Evolutionary conservation across 164 flowering plant genomes (phyloP), one percentile per base, ranked within the genome.

Genomic region (Amborella trichopoda): DNA sequence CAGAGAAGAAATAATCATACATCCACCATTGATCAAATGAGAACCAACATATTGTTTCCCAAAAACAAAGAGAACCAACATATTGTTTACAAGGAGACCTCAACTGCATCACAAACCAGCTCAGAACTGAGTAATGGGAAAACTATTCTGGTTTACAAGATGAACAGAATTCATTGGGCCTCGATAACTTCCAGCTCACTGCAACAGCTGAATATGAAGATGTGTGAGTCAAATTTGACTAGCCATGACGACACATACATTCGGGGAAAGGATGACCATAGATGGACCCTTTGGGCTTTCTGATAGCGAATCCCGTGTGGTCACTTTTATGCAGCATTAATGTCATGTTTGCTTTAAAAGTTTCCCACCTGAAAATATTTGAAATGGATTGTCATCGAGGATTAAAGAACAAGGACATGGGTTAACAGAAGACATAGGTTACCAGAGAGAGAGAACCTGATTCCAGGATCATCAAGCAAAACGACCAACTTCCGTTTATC

Each of bases 241-340:
- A 41, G 34, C 58, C 57, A 39, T 34, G 49, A 11, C 72, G 61
- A 58, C 96, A 88, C 23, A 63, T 55, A 53, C 96, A 88, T 37
- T 80, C 89, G 19, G 84, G 89, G 18, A 74, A 69, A 52, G 97
- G 97, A 46, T 60, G 68, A 2, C 67, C 55, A 39, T 70, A 88
- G 49, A 88, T 58, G 14, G 97, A 84, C 50, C 67, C 60, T 40
- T 62, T 75, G 45, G 60, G 28, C 61, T 76, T 81, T 46, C 58
- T 67, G n/a, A 58, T 40, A 48, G 69, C 68, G 19, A 68, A 55
- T 18, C 94, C 85, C 58, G 76, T 74, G 5, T 77, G 74, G 49
- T 88, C 88, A 49, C 78, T 88, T 53, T 84, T 84, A 0, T 48
- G 50, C 2, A 80, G 80, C 94, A 88, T 84, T 20, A 26, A 14